Conservation (phyloP, 805 yeast species). For the Sungouiella thailandica region DNA sequence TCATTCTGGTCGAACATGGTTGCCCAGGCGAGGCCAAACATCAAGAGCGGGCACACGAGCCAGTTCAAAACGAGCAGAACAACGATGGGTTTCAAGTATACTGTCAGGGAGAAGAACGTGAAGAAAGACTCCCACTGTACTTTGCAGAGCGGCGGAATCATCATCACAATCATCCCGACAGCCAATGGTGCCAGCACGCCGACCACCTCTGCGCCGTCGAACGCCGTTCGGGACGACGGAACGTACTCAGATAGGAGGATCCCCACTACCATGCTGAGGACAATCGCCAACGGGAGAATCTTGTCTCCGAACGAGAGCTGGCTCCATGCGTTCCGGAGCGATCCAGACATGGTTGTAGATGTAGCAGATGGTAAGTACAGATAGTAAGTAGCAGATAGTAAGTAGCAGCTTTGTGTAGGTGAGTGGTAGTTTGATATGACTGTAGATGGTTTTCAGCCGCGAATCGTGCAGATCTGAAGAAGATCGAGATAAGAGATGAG, state of each 20-base stretch:
- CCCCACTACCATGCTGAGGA: slow-evolving; percentile 35
- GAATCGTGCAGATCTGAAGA: too few relatives aligned
- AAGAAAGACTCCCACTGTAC: slow-evolving; percentile 45
- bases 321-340: too few relatives aligned
- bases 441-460: too few relatives aligned
- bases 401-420: too few relatives aligned
- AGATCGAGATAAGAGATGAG: too few relatives aligned
- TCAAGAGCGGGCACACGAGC: slow-evolving; percentile 51
- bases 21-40: slow-evolving; percentile 55
- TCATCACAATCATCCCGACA: slow-evolving; percentile 49
- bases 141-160: slow-evolving; percentile 53
- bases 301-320: slow-evolving; percentile 28
- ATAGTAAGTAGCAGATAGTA: too few relatives aligned
- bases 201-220: slow-evolving; percentile 29
- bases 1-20: slow-evolving; percentile 43
- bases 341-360: too few relatives aligned
- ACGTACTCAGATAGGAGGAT: slow-evolving; percentile 38
- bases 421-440: too few relatives aligned
- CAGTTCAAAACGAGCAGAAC: slow-evolving; percentile 47
- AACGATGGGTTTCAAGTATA: slow-evolving; percentile 22
- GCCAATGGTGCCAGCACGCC: slow-evolving; percentile 44
- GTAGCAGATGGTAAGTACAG: too few relatives aligned
- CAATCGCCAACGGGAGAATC: slow-evolving; percentile 30
- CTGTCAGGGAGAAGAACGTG: slow-evolving; percentile 7
- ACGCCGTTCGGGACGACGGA: slow-evolving; percentile 31